Percentiles rank a stretch among this genome's conserved stretches.
These are phyloP conservation scores for Periconia macrospinosa DNA, from an alignment of 2,329 filamentous ascomycete species.

Conservation along the genomic window DNA sequence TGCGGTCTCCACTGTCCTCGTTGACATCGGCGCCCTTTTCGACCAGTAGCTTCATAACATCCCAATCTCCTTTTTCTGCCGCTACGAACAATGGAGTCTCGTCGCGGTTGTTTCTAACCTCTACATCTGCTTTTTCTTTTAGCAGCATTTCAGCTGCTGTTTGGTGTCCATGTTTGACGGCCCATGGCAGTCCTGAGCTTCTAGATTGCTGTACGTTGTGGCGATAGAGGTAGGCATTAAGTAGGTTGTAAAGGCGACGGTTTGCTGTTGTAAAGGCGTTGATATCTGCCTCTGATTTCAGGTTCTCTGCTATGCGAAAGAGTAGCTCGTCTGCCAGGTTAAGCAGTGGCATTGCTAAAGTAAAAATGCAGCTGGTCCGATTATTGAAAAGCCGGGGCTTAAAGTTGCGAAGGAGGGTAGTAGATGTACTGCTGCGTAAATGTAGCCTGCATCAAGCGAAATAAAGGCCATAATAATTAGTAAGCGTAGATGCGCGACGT, in stretches of 20 bases:
- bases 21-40: not conserved
- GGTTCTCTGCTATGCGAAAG: slow-evolving; percentile 4
- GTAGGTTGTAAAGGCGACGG: slow-evolving; percentile 5
- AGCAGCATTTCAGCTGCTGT: slow-evolving; percentile 2
- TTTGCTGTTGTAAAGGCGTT: slow-evolving; percentile 12
- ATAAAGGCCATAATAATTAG: no score
- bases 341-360: slow-evolving; percentile 7
- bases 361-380: no score
- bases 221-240: slow-evolving; percentile 10
- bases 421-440: no score
- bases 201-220: not conserved
- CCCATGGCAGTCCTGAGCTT: slow-evolving; percentile 4
- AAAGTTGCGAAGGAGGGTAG: no score
- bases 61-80: not conserved
- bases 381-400: no score
- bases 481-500: no score
- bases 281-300: slow-evolving; percentile 9
- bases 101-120: not conserved
- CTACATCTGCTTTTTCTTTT: slow-evolving; percentile 1
- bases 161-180: slow-evolving; percentile 6
- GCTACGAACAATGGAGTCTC: not conserved
- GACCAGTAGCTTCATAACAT: not conserved
- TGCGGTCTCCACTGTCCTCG: not conserved
- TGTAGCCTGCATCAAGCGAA: no score
- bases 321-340: slow-evolving; percentile 10